Percentiles rank a stretch among this genome's conserved stretches.
Evolutionary conservation across 805 yeast genomes (phyloP).

Genomic region (Ogataea naganishii): DNA sequence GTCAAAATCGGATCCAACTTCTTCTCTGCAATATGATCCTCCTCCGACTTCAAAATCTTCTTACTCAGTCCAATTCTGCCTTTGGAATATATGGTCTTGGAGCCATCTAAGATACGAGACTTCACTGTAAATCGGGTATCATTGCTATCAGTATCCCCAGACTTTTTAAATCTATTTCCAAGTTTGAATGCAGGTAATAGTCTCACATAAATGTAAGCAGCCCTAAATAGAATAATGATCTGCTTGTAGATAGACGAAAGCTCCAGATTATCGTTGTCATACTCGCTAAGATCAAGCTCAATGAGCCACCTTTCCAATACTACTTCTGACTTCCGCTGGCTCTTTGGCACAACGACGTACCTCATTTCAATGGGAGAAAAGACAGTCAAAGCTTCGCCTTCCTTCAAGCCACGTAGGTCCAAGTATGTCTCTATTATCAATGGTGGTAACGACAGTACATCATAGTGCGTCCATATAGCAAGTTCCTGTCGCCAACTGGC

Average conservation of each 20-base stretch:
- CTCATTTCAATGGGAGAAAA: conserved; percentile 12
- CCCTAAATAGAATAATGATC: conserved; percentile 64
- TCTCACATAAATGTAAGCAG: conserved; percentile 56
- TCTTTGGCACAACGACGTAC: conserved; percentile 40
- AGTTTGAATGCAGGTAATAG: conserved; percentile 68
- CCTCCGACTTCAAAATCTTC: conserved; percentile 18
- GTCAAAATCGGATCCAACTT: conserved; percentile 66
- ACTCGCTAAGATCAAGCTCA: conserved; percentile 54
- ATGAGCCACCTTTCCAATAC: conserved; percentile 92
- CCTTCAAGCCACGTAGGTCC: conserved; percentile 17
- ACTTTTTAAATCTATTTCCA: conserved; percentile 31
- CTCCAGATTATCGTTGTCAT: conserved; percentile 34
- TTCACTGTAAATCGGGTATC: conserved; percentile 35
- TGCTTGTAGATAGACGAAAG: conserved; percentile 66
- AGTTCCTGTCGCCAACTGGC: conserved; percentile 45
- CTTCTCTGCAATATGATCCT: conserved; percentile 48
- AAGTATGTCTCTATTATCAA: conserved; percentile 72
- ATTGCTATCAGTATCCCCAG: conserved; percentile 13
- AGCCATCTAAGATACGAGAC: conserved; percentile 65
- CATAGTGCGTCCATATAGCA: conserved; percentile 46
- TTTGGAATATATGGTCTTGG: conserved; percentile 66
- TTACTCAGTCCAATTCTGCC: conserved; percentile 83
- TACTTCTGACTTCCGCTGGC: conserved; percentile 66
- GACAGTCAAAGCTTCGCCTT: conserved; percentile 2
- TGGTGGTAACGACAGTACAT: conserved; percentile 53